These are phyloP conservation scores for Trebouxia sp. DNA, from an alignment of 139 green algal genomes.

Conservation along the genomic window DNA sequence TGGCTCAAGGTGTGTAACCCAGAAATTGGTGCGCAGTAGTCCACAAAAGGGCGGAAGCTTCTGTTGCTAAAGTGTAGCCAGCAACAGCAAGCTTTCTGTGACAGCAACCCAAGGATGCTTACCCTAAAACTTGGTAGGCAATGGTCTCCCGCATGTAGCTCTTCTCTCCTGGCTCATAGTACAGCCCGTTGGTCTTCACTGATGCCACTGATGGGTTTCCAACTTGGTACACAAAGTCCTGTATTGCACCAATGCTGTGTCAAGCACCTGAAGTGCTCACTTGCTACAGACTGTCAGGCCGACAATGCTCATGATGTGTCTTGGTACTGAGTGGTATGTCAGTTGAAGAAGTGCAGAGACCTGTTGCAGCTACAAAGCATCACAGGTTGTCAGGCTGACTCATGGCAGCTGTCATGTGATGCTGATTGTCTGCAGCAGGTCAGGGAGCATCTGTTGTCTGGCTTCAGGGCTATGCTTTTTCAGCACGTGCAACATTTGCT, in stretches of 20 bases:
- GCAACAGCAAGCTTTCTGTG: no score
- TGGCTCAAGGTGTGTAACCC: no score
- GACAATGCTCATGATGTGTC: background rate
- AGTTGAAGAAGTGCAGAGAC: background rate
- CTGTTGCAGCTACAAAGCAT: no score
- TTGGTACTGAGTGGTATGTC: background rate
- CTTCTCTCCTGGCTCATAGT: slow-evolving; percentile 76
- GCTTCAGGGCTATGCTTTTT: no score
- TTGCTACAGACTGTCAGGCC: background rate
- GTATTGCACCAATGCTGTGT: background rate
- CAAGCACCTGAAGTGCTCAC: background rate
- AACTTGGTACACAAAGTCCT: slow-evolving; percentile 27
- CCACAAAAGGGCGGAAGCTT: no score
- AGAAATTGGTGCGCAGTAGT: no score
- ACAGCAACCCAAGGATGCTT: background rate
- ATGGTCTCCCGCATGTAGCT: slow-evolving; percentile 79
- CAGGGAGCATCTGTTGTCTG: no score
- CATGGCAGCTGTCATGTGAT: no score
- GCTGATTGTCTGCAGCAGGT: no score
- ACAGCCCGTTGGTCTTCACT: slow-evolving; percentile 38
- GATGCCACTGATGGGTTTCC: background rate
- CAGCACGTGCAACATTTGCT: no score
- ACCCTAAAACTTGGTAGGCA: slow-evolving; percentile 46
- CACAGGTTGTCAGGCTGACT: no score
- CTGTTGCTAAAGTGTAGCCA: no score